Evolutionary conservation across 2,329 filamentous ascomycete species (phyloP).

Genomic region (Zopfia rhizophila): DNA sequence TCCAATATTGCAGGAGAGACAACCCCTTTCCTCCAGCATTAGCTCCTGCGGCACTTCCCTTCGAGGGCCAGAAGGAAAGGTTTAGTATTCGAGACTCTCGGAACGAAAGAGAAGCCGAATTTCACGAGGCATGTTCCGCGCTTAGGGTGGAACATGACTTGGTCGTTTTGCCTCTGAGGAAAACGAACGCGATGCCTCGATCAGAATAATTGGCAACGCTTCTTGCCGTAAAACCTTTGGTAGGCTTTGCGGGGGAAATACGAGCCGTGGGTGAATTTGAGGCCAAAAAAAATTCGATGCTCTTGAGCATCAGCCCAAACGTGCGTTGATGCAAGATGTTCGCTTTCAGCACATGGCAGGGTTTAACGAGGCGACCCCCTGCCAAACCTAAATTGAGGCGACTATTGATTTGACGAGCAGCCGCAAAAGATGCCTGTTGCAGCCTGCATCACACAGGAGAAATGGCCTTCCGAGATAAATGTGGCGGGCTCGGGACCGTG

Average conservation of each 20-base stretch:
- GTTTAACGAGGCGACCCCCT: slow-evolving; percentile 39
- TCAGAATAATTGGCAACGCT: slow-evolving; percentile 19
- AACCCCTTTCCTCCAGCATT: slow-evolving; percentile 10
- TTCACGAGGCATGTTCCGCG: slow-evolving; percentile 22
- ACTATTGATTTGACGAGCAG: slow-evolving; percentile 33
- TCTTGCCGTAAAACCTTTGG: too few species aligned
- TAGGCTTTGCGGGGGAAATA: slow-evolving; percentile 19
- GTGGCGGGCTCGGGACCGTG: slow-evolving; percentile 35
- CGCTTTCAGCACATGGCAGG: slow-evolving; percentile 39
- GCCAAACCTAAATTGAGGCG: slow-evolving; percentile 26
- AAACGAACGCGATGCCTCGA: slow-evolving; percentile 22
- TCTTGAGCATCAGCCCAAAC: slow-evolving; percentile 36
- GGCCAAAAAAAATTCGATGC: slow-evolving; percentile 31
- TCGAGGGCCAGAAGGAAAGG: slow-evolving; percentile 9
- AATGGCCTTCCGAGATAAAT: slow-evolving; percentile 33
- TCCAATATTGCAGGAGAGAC: slow-evolving; percentile 8
- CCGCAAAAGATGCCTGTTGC: slow-evolving; percentile 34
- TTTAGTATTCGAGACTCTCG: slow-evolving; percentile 2
- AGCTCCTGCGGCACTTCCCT: slow-evolving; percentile 19
- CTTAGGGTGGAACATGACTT: slow-evolving; percentile 20
- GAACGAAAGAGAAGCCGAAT: slow-evolving; percentile 10
- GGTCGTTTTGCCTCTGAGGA: slow-evolving; percentile 11
- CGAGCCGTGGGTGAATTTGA: slow-evolving; percentile 30
- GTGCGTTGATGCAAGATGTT: slow-evolving; percentile 41
- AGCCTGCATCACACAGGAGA: slow-evolving; percentile 45